phyloP scores from a whole-genome alignment of 768 basidiomycete species.

The Kwoniella pini region DNA sequence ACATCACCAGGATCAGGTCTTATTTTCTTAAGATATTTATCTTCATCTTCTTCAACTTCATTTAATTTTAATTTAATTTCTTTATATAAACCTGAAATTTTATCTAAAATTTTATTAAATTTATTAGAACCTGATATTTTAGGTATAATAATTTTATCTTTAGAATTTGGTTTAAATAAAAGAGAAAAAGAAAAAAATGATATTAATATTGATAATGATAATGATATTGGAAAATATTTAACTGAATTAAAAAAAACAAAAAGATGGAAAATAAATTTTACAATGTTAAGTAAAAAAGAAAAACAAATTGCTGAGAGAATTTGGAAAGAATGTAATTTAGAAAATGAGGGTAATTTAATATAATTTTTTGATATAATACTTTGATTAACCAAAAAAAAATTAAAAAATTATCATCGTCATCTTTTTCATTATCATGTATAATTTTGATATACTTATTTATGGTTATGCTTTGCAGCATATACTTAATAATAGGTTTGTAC shows the following conservation, averaged over 20 bases:
- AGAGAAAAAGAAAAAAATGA: no score
- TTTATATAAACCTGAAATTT: slow-evolving; percentile 25
- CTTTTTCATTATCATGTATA: no score
- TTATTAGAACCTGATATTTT: slow-evolving; percentile 44
- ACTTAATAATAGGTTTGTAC: no score
- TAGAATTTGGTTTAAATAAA: slow-evolving; percentile 14
- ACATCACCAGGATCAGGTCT: slow-evolving; percentile 35
- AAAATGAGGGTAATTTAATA: no score
- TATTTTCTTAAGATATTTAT: slow-evolving; percentile 27
- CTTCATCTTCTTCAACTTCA: slow-evolving; percentile 2
- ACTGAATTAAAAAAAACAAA: slow-evolving; percentile 24
- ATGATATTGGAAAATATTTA: slow-evolving; percentile 23
- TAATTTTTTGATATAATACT: no score
- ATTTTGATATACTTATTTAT: no score
- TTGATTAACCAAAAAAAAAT: no score
- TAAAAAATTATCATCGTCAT: no score
- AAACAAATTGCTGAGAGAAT: slow-evolving; percentile 20
- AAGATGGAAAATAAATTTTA: slow-evolving; percentile 36
- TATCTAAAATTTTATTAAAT: slow-evolving; percentile 23
- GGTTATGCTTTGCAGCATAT: no score
- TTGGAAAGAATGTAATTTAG: slow-evolving; percentile 25
- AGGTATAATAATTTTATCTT: slow-evolving; percentile 24
- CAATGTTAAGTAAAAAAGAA: slow-evolving; percentile 32
- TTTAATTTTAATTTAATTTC: slow-evolving; percentile 14
- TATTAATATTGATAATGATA: no score